Percentiles rank a stretch among this genome's conserved stretches.
phyloP scores from a whole-genome alignment of 202 grass and related monocot species.

The Brachypodium distachyon region DNA sequence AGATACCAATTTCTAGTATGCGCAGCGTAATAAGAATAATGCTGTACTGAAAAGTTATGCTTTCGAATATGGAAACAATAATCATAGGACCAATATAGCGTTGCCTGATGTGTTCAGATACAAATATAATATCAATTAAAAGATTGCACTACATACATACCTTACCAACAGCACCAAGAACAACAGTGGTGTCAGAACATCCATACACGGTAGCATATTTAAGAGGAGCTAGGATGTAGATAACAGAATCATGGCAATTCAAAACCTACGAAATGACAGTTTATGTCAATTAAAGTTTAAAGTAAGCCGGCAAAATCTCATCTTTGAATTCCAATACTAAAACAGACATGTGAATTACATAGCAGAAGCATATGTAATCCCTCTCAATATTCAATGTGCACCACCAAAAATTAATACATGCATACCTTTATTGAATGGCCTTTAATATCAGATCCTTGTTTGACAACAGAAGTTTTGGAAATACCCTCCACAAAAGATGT shows the following conservation, averaged over 20 bases:
- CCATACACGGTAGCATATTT: slow-evolving; percentile 92
- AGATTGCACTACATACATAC: slow-evolving; percentile 37
- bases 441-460: slow-evolving; percentile 77
- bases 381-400: not conserved
- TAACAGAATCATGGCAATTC: slow-evolving; percentile 94
- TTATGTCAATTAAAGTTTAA: not conserved
- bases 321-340: not conserved
- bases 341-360: not conserved
- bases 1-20: not conserved
- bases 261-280: slow-evolving; percentile 46
- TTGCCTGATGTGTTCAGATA: not conserved
- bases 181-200: slow-evolving; percentile 85
- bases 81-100: not conserved
- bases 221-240: slow-evolving; percentile 91
- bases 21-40: not conserved
- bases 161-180: slow-evolving; percentile 97
- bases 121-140: not conserved
- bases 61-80: not conserved
- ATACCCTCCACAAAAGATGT: slow-evolving; percentile 85
- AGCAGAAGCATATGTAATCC: not conserved
- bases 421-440: slow-evolving; percentile 91
- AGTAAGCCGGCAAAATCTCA: not conserved
- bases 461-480: slow-evolving; percentile 91
- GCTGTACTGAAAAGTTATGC: not conserved
- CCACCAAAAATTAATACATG: not conserved